Percentiles rank a stretch among this genome's conserved stretches.
Evolutionary conservation across 1,284 basidiomycete genomes (phyloP).

Genomic region (Volvariella volvacea): DNA sequence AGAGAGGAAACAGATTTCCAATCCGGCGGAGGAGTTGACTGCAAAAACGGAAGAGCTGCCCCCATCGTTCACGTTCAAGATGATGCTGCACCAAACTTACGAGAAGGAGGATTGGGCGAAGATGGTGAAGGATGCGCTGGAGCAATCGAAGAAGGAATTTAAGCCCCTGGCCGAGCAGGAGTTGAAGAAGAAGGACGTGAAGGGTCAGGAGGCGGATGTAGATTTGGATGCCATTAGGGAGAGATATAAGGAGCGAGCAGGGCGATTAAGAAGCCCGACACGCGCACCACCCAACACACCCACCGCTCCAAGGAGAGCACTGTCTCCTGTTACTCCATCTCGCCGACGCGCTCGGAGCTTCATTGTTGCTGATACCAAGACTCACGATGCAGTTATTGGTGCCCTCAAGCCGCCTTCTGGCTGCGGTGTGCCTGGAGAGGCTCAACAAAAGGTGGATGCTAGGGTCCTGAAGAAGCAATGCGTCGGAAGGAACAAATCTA

Average conservation of each 20-base stretch:
- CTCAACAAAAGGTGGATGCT: constrained; percentile 8
- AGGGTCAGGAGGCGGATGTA: constrained; percentile 3
- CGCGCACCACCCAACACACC: background rate
- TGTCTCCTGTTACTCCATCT: background rate
- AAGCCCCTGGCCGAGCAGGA: constrained; percentile 40
- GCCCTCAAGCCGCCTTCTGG: background rate
- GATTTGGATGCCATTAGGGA: background rate
- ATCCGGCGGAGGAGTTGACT: constrained; percentile 7
- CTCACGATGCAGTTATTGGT: background rate
- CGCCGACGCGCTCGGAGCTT: background rate
- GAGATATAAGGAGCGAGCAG: background rate
- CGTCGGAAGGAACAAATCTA: constrained; percentile 44
- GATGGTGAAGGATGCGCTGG: constrained; percentile 49
- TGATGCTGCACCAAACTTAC: constrained; percentile 60
- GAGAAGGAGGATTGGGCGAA: constrained; percentile 51
- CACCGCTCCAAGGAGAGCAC: background rate
- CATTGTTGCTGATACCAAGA: background rate
- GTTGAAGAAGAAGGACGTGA: constrained; percentile 13
- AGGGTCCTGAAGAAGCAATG: constrained; percentile 51
- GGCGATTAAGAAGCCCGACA: background rate
- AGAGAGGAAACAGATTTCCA: background rate
- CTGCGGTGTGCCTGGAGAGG: background rate
- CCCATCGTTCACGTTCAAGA: constrained; percentile 58
- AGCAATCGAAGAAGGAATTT: constrained; percentile 45
- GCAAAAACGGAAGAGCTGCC: constrained; percentile 29